A percentile compares a stretch with the other conserved stretches of the same genome.
These are phyloP conservation scores for Akanthomyces muscarius DNA, from an alignment of 2,329 filamentous ascomycete genomes.

Conservation along the genomic window DNA sequence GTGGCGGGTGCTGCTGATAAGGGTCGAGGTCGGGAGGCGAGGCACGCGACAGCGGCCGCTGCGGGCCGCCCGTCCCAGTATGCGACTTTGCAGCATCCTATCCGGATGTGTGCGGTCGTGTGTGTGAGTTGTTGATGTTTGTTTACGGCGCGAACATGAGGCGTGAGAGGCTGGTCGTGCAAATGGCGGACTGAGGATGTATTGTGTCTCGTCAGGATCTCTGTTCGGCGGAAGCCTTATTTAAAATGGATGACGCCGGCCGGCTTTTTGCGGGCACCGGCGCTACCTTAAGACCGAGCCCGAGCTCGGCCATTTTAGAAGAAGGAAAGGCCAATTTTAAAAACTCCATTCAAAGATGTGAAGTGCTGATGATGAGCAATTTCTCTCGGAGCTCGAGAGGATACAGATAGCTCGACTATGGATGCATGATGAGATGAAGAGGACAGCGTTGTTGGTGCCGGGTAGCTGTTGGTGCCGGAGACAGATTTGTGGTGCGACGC, in stretches of 20 bases:
- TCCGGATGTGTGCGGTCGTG: neutral
- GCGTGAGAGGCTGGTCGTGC: neutral
- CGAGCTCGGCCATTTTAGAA: neutral
- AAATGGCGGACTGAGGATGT: neutral
- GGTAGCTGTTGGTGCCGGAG: constrained; percentile 4
- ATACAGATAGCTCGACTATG: neutral
- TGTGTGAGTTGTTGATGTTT: neutral
- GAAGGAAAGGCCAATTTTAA: neutral
- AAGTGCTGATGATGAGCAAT: neutral
- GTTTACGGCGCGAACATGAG: constrained; percentile 3
- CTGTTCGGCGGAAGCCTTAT: constrained; percentile 3
- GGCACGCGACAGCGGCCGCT: constrained; percentile 15
- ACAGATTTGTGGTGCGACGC: neutral
- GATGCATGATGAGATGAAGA: neutral
- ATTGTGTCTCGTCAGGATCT: neutral
- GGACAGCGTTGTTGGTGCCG: neutral
- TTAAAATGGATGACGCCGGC: neutral
- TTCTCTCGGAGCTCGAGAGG: neutral
- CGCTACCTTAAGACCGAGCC: constrained; percentile 6
- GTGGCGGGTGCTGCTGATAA: neutral
- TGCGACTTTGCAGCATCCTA: constrained; percentile 13
- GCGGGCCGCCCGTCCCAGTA: neutral
- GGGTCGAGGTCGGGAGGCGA: neutral
- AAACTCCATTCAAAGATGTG: neutral
- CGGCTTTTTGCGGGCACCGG: constrained; percentile 12